These are phyloP conservation scores for Pseudocercospora musae DNA, from an alignment of 2,329 filamentous ascomycete species.

Conservation along the genomic window DNA sequence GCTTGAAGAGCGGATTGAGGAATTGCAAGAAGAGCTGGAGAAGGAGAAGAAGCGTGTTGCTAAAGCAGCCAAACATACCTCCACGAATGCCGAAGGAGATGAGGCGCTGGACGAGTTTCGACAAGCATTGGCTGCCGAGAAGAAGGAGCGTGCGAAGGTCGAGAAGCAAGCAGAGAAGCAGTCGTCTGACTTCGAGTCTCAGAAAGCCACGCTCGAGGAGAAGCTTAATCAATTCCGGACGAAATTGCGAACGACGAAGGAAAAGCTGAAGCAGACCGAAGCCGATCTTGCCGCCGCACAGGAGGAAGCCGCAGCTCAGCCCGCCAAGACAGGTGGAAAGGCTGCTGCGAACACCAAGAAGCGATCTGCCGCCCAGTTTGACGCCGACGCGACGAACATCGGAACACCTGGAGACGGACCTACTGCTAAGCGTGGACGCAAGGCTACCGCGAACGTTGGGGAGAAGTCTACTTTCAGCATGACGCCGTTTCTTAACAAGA, in stretches of 20 bases:
- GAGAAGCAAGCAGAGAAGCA: constrained; percentile 56
- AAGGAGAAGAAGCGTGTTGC: constrained; percentile 34
- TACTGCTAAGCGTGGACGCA: constrained; percentile 46
- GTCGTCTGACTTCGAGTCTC: constrained; percentile 58
- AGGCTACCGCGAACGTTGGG: constrained; percentile 56
- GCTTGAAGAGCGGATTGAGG: constrained; percentile 38
- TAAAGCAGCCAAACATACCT: constrained; percentile 41
- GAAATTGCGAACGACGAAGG: constrained; percentile 67
- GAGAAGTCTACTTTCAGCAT: constrained; percentile 93
- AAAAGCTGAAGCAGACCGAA: constrained; percentile 67
- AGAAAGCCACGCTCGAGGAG: constrained; percentile 64
- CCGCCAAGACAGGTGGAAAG: constrained; percentile 36
- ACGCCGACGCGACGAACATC: constrained; percentile 46
- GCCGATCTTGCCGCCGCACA: constrained; percentile 47
- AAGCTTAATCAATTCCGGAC: constrained; percentile 66
- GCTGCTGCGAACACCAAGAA: constrained; percentile 35
- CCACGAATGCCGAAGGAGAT: constrained; percentile 41
- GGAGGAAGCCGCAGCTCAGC: constrained; percentile 34
- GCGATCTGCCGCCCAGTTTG: constrained; percentile 44
- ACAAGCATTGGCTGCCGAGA: constrained; percentile 51
- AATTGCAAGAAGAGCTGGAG: constrained; percentile 33
- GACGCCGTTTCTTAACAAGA: constrained; percentile 85
- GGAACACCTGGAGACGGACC: constrained; percentile 50
- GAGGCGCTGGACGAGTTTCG: constrained; percentile 47
- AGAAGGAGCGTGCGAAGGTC: constrained; percentile 50